Evolutionary conservation across 2,329 filamentous ascomycete genomes (phyloP), one percentile per base, ranked within the genome.

Genomic region (Aspergillus jensenii): DNA sequence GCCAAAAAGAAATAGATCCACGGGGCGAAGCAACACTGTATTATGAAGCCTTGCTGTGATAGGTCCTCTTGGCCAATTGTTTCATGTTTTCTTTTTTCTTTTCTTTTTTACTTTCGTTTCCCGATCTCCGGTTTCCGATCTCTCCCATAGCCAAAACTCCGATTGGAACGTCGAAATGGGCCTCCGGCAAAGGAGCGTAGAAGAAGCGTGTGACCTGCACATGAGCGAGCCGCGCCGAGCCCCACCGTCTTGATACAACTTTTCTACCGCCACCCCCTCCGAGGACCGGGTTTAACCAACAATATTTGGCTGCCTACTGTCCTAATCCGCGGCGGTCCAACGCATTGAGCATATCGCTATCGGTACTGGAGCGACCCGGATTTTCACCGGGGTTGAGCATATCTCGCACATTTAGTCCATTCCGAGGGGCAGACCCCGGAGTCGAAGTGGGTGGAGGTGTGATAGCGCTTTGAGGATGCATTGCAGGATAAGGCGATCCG

Each of bases 281-380:
- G 4, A 37, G 17, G 14, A 12, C 41, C 25, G 27, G 17, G 11
- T 23, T 45, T 46, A n/a, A 7, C 31, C 15, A 12, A 45, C 31
- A 23, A 4, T 35, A 17, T 9, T 31, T 9, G 21, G 15, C 7
- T 47, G 27, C n/a, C 61, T 70, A 70, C 64, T 72, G 65, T 45
- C 67, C 66, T 45, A 74, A 64, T 6, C 74, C 76, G 48, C 74
- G 71, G 51, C 77, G 75, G 58, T 79, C 77, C 50, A 79, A 65
- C 33, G 76, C 75, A 63, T 78, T 81, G 40, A 81, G 73, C 79
- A 81, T 81, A 56, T 79, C 77, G 59, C 77, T 81, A 65, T 81
- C 79, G 27, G 76, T 78, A 58, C 74, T 78, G 41, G 74, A 77
- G 31, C 79, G 76, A 25, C 74, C 71, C 21, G 70, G 67, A 56